A percentile compares a stretch with the other conserved stretches of the same genome.
These are phyloP conservation scores for Syzygium malaccense DNA, from an alignment of 441 rosid species.

Conservation along the genomic window DNA sequence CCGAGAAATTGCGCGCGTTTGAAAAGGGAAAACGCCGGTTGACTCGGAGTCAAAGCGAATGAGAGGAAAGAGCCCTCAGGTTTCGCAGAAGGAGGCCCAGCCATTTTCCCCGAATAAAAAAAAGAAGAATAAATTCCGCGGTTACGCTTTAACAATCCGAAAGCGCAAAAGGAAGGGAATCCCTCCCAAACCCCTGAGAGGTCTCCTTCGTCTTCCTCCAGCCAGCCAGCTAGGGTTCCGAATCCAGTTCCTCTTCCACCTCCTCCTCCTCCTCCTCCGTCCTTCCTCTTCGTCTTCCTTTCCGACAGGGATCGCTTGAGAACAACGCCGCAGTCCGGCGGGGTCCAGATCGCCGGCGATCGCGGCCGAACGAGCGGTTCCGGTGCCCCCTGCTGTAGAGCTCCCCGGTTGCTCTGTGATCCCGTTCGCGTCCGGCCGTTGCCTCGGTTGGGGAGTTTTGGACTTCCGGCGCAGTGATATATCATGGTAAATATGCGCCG, in stretches of 20 bases:
- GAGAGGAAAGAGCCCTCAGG: not conserved
- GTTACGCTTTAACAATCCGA: not conserved
- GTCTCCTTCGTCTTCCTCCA: not conserved
- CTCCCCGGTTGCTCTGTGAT: not conserved
- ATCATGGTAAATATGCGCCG: not conserved
- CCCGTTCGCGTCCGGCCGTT: not conserved
- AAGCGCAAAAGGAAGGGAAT: not conserved
- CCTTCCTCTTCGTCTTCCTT: not conserved
- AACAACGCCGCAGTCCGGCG: not conserved
- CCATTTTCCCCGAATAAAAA: not conserved
- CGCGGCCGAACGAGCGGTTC: not conserved
- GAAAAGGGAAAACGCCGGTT: not conserved
- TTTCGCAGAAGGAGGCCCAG: not conserved
- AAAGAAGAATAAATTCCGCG: not conserved
- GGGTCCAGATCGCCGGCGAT: not conserved
- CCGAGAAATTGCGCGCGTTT: not conserved
- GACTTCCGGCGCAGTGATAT: not conserved
- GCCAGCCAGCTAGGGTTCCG: not conserved
- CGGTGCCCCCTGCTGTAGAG: not conserved
- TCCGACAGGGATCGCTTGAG: not conserved
- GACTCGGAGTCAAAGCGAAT: not conserved
- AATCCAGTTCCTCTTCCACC: not conserved
- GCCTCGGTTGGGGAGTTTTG: not conserved
- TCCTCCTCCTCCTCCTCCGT: not conserved
- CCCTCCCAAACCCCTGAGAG: not conserved